Percentiles rank a stretch among this genome's conserved stretches.
Conservation (phyloP, 345 rosid genomes). For the Eucalyptus pauciflora region DNA sequence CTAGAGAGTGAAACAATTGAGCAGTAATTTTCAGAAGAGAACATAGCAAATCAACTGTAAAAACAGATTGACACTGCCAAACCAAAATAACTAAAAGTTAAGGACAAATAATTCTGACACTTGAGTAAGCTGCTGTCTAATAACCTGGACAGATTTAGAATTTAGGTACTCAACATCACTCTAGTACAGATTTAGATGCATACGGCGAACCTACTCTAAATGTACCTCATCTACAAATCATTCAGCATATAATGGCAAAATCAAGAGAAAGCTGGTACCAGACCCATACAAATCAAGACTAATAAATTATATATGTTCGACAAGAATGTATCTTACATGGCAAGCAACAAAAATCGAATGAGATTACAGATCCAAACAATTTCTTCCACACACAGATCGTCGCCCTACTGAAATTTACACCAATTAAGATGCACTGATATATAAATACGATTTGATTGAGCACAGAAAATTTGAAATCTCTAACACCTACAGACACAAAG, state of each 20-base stretch:
- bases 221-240: not conserved
- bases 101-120: not conserved
- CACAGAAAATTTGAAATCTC: not conserved
- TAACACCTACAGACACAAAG: not conserved
- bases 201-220: not conserved
- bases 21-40: not conserved
- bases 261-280: not conserved
- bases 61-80: not conserved
- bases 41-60: not conserved
- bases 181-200: not conserved
- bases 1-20: not conserved
- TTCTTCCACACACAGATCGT: not conserved
- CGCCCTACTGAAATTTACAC: not conserved
- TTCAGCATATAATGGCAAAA: not conserved
- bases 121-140: not conserved
- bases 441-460: not conserved
- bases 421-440: not conserved
- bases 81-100: not conserved
- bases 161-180: not conserved
- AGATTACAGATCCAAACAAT: not conserved
- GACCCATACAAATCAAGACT: not conserved
- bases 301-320: not conserved
- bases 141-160: not conserved
- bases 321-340: not conserved
- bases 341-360: not conserved